phyloP scores from a whole-genome alignment of 1,139 yeast genomes.

The Suhomyces yuchorum region DNA sequence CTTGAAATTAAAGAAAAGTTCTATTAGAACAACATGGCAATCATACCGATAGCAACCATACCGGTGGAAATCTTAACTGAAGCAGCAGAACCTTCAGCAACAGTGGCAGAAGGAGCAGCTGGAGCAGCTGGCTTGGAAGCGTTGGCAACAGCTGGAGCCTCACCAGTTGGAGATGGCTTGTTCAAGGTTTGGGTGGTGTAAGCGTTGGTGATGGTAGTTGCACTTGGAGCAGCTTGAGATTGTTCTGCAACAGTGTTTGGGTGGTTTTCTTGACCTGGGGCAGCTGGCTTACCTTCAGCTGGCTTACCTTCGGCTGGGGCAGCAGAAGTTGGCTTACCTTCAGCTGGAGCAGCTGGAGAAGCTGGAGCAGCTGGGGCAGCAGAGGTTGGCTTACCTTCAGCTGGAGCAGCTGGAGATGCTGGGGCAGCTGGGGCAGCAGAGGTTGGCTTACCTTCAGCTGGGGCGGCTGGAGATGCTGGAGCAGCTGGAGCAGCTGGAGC shows the following conservation, averaged over 20 bases:
- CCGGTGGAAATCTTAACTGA: slow-evolving; percentile 12
- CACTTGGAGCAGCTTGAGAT: slow-evolving; percentile 1
- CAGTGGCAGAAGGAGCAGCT: slow-evolving; percentile 4
- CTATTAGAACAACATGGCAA: slow-evolving; percentile 14
- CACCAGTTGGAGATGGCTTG: slow-evolving; percentile 2
- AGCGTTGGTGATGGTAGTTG: slow-evolving; percentile 6
- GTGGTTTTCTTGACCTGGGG: slow-evolving; percentile 1
- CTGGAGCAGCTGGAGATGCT: not conserved
- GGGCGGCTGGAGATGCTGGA: not conserved
- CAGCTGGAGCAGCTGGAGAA: not conserved
- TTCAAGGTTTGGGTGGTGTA: slow-evolving; percentile 5
- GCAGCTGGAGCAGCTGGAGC: not conserved
- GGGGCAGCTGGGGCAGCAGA: not conserved
- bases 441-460: not conserved
- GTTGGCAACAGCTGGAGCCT: slow-evolving; percentile 5
- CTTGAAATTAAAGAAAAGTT: not conserved
- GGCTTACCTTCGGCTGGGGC: not conserved
- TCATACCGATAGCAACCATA: slow-evolving; percentile 14
- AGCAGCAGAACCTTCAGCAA: slow-evolving; percentile 12
- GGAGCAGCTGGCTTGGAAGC: slow-evolving; percentile 4
- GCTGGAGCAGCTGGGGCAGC: slow-evolving; percentile 1
- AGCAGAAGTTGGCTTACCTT: not conserved
- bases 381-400: not conserved
- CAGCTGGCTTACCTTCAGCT: not conserved
- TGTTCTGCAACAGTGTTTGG: slow-evolving; percentile 3